Evolutionary conservation across 768 basidiomycete genomes (phyloP), one percentile per base, ranked within the genome.

Genomic region (Boletus reticuloceps): DNA sequence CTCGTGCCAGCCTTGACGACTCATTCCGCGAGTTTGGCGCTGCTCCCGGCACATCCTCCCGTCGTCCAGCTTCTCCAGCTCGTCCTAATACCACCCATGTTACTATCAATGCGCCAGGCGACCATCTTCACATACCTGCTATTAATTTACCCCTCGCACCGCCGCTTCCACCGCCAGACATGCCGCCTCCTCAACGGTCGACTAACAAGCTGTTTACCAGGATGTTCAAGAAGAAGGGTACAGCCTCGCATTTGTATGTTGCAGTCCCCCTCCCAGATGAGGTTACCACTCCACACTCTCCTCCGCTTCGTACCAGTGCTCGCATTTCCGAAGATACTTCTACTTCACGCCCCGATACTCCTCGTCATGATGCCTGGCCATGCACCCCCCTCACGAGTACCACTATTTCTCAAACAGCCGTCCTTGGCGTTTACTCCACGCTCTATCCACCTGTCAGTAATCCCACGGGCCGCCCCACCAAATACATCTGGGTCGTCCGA

Each of bases 401-500:
- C 14, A 41, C 49, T 20, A 42, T 68, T 14, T 67, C 77, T 38
- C 76, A 79, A 42, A 73, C 78, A 4, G 69, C 79, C 2, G 71
- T 82, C n/a, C 78, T 92, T 5, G 90, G 89, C 22, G 82, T 91
- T 46, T 84, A 89, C 57, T 80, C 89, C 5, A 77, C 79, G 1
- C 76, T 87, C 19, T 82, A 81, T 43, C 81, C 85, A 16, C 75
- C 81, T 11, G 60, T 66, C 38, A 60, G 58, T 48, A 74, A 67
- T 17, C 75, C 69, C 49, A 71, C 55, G 38, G 75, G 73, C 6
- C 72, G 77, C 4, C 75, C 79, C 2, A 71, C 69, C 10, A 72
- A 71, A 71, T 91, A 94, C 55, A 82, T 88, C 6, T 94, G 91
- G 91, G 76, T 87, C 19, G 83, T 91, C 27, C 76, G 85, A 47